phyloP scores from a whole-genome alignment of 768 basidiomycete genomes.

The Mycena belliarum region DNA sequence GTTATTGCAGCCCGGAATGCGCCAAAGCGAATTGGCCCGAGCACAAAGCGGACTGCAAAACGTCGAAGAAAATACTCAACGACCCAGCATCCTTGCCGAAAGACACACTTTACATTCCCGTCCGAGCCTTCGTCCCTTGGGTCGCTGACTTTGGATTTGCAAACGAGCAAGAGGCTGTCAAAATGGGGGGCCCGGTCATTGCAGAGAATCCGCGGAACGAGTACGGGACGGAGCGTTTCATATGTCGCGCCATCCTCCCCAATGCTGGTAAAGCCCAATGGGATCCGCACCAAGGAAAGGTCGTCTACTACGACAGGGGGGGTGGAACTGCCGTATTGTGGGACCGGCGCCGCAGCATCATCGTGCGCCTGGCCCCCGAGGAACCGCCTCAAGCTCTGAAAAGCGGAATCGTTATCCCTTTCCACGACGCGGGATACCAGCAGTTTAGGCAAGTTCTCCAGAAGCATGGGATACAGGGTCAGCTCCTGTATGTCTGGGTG shows the following conservation, averaged over 20 bases:
- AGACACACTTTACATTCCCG: conserved; percentile 22
- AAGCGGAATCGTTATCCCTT: conserved; percentile 17
- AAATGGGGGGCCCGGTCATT: conserved; percentile 15
- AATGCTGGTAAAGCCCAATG: conserved; percentile 11
- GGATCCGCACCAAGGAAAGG: conserved; percentile 13
- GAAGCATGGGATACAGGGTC: conserved; percentile 14
- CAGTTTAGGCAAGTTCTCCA: conserved; percentile 11
- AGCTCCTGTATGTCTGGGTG: conserved; percentile 20
- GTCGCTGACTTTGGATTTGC: conserved; percentile 23
- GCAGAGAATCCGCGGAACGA: conserved; percentile 22
- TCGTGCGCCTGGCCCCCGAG: conserved; percentile 17
- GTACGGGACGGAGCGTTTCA: conserved; percentile 25
- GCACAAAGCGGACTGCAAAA: conserved; percentile 23
- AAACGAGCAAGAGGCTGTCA: conserved; percentile 24
- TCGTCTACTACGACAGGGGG: conserved; percentile 9
- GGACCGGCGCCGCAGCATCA: conserved; percentile 20
- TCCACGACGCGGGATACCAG: conserved; percentile 20
- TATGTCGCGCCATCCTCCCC: conserved; percentile 9
- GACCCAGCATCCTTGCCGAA: conserved; percentile 15
- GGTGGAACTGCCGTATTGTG: conserved; percentile 12
- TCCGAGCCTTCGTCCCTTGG: conserved; percentile 23
- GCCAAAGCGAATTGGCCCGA: conserved; percentile 19
- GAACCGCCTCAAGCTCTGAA: conserved; percentile 12
- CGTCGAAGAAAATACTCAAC: conserved; percentile 19
- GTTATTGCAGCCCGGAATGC: conserved; percentile 22